Evolutionary conservation across 306 rosid species (phyloP).

Genomic region (Cercis canadensis): DNA sequence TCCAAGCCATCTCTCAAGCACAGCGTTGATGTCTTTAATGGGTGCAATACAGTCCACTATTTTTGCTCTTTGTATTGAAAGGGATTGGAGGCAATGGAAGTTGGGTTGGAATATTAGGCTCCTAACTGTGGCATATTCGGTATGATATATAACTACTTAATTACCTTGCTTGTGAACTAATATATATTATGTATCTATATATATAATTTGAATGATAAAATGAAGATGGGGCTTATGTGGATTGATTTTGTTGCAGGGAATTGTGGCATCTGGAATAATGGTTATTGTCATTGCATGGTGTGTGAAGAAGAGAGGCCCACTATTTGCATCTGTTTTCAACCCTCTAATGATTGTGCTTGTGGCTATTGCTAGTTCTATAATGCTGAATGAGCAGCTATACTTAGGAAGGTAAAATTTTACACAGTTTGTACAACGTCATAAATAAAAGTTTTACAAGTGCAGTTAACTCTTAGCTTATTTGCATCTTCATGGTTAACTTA

Average conservation of each 20-base stretch:
- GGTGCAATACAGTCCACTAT: slow-evolving; percentile 59
- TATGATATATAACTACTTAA: slow-evolving; percentile 9
- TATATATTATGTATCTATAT: neutral
- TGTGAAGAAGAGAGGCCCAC: slow-evolving; percentile 40
- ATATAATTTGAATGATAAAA: too few relatives aligned
- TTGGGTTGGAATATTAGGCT: slow-evolving; percentile 80
- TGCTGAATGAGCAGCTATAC: slow-evolving; percentile 37
- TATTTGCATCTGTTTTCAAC: slow-evolving; percentile 37
- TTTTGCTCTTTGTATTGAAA: slow-evolving; percentile 59
- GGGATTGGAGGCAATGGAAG: slow-evolving; percentile 72
- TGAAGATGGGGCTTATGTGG: neutral
- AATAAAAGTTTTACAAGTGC: too few relatives aligned
- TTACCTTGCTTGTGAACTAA: too few relatives aligned
- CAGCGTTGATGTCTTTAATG: slow-evolving; percentile 64
- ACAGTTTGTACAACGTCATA: too few relatives aligned
- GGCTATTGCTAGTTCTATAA: slow-evolving; percentile 34
- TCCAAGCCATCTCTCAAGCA: slow-evolving; percentile 64
- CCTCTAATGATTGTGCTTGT: slow-evolving; percentile 44
- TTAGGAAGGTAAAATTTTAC: slow-evolving; percentile 39
- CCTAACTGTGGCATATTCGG: slow-evolving; percentile 55
- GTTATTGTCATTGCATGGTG: slow-evolving; percentile 35
- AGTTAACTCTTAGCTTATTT: too few relatives aligned
- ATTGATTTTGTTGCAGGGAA: slow-evolving; percentile 38
- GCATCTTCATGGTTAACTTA: too few relatives aligned
- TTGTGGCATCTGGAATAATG: slow-evolving; percentile 31